Base-by-base conservation (phyloP, 768 basidiomycete genomes). In the Amanita polypyramis region DNA sequence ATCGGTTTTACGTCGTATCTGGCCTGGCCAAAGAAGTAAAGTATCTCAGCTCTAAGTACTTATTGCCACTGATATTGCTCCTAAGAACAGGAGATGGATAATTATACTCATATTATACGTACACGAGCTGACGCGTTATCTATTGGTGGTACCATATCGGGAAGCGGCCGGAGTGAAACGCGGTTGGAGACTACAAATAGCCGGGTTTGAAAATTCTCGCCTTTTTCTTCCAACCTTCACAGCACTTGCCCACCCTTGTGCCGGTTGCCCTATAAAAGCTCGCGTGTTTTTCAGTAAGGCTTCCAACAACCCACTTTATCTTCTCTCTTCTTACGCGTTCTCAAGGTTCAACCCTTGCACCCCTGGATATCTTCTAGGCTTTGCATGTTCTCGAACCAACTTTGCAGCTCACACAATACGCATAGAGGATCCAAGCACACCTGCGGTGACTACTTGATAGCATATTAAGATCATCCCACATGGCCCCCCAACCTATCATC, bases 301-400 rank as follows among this genome's bases (percentile, higher is more conserved):
- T 12, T 5, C 46, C 12, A 21, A 17, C 40, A 34, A 17, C 32
- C 17, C 19, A 25, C 21, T 36, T 35, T 4, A n/a, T 43, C 21
- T 20, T 43, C 40, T 17, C n/a, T 21, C 6, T 19, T 17, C 43
- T 44, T 19, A 35, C 21, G 7, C 17, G 15, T 8, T 29, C 25
- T 35, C 17, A 33, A 27, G 41, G 19, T 43, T 38, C 10, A 10
- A 25, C 43, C 30, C 41, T 47, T 40, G 20, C 46, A 39, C 30
- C 19, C 37, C 25, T 20, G 27, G 36, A 30, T 49, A 20, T 48
- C 63, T 65, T 71, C 64, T 70, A 68, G 60, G 60, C 62, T 57
- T 73, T 89, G 85, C 78, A 93, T 93, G 91, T 95, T 83, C 87
- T 89, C 86, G 55, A 93, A 94, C 86, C 82, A 84, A 66, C 85